A percentile compares a stretch with the other conserved stretches of the same genome.
Conservation (phyloP, 2,329 filamentous ascomycete genomes). For the Sphaceloma murrayae region DNA sequence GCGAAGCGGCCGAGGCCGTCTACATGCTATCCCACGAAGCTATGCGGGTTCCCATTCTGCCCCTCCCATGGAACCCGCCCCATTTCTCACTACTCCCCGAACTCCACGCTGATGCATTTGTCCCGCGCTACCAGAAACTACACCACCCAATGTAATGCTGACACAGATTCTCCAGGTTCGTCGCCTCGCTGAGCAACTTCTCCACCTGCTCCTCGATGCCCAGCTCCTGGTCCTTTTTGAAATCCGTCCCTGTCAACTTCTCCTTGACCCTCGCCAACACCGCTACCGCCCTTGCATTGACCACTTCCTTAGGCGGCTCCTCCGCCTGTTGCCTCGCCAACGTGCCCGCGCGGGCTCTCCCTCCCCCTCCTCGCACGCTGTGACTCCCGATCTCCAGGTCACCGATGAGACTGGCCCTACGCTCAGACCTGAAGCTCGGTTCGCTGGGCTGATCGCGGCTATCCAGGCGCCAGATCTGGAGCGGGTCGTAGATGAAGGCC, state of each 20-base stretch:
- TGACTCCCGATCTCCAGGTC: slow-evolving; percentile 20
- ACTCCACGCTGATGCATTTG: slow-evolving; percentile 12
- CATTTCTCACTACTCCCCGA: neutral
- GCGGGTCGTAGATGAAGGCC: slow-evolving; percentile 98
- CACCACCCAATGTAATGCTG: slow-evolving; percentile 99
- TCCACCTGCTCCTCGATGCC: slow-evolving; percentile 83
- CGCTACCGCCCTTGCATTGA: slow-evolving; percentile 87
- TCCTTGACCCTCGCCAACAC: slow-evolving; percentile 87
- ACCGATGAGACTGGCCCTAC: slow-evolving; percentile 50
- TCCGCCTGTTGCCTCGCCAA: slow-evolving; percentile 1
- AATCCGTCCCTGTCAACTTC: slow-evolving; percentile 90
- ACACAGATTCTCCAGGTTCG: slow-evolving; percentile 92
- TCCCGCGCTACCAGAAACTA: slow-evolving; percentile 69
- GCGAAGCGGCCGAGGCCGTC: no score
- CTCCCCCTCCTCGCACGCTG: slow-evolving; percentile 2
- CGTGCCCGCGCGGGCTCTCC: slow-evolving; percentile 7
- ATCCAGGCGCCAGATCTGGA: slow-evolving; percentile 88
- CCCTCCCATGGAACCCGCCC: neutral
- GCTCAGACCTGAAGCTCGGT: slow-evolving; percentile 51
- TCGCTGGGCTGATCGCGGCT: slow-evolving; percentile 52
- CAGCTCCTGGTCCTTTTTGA: slow-evolving; percentile 76
- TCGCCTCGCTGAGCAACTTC: slow-evolving; percentile 88
- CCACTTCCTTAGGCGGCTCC: slow-evolving; percentile 55
- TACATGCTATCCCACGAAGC: no score
- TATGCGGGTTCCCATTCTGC: no score